Conservation (phyloP, 1,284 basidiomycete species). For the Apiotrichum brassicae region DNA sequence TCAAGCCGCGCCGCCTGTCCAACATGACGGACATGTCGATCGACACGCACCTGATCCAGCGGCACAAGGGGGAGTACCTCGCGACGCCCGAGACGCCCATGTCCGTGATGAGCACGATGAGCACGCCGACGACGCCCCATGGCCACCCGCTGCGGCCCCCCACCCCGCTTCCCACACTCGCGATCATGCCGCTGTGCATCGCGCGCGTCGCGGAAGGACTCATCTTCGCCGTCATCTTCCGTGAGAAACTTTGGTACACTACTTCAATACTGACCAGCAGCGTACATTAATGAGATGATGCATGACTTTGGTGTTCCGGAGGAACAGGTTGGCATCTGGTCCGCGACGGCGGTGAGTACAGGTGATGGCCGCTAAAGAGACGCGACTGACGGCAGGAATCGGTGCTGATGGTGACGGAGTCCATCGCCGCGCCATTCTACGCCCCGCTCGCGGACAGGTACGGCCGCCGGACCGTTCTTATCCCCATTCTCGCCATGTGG, state of each 20-base stretch:
- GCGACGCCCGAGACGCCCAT: neutral
- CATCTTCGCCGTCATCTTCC: constrained; percentile 36
- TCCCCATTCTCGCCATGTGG: constrained; percentile 19
- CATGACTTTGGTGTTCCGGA: constrained; percentile 33
- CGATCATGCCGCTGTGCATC: constrained; percentile 29
- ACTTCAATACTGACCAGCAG: constrained; percentile 4
- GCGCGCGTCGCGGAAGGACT: constrained; percentile 31
- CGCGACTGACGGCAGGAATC: constrained; percentile 26
- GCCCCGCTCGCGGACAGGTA: constrained; percentile 29
- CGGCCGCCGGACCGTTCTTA: constrained; percentile 33
- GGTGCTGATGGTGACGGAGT: constrained; percentile 33
- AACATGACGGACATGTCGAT: neutral
- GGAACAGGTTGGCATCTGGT: constrained; percentile 33
- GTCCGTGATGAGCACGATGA: too few species aligned
- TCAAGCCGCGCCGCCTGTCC: neutral
- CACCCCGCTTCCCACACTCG: constrained; percentile 27
- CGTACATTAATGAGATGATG: constrained; percentile 42
- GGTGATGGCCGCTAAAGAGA: neutral
- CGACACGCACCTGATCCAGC: neutral
- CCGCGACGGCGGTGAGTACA: constrained; percentile 30
- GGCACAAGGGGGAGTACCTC: neutral
- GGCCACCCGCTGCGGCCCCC: constrained; percentile 6
- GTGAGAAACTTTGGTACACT: too few species aligned
- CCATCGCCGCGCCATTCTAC: constrained; percentile 33
- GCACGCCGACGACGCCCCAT: constrained; percentile 7